Evolutionary conservation across 768 basidiomycete genomes (phyloP), one percentile per base, ranked within the genome.

Genomic region (Boletus rex-veris): DNA sequence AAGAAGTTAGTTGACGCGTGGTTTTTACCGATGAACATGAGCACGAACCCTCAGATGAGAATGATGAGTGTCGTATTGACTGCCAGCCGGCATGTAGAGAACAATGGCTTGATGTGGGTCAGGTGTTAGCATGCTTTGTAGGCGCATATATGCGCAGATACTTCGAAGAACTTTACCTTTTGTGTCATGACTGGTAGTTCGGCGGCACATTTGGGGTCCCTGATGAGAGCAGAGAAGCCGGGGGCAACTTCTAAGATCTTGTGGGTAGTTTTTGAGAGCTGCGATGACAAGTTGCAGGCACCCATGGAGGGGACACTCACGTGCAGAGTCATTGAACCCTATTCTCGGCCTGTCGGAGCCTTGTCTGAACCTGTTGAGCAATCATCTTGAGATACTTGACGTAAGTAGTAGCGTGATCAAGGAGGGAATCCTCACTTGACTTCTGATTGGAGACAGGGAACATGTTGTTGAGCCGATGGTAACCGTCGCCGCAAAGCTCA

Each of bases 401-500:
- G 73, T 94, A 90, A 48, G 83, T 85, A 58, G 89, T 90, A 40
- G 92, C 89, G 65, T 92, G 84, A 65, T 95, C 93, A 62, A 96
- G 81, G 52, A 95, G 76, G 58, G 86, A 90, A 50, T 92, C 89
- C 75, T 96, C 95, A 80, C 88, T 91, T 10, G 90, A 85, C 79
- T 93, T 91, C 80, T 94, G 91, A 76, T 91, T 93, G 44, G 87
- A 89, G 55, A 86, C 78, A 28, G 93, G 93, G 62, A 96, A 84
- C 51, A 85, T 86, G 64, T 92, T 88, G 81, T 92, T 92, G 75
- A 96, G 85, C 54, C 87, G 82, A 63, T 85, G 83, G 74, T 95
- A 96, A 55, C 91, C 92, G 52, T 95, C 92, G 52, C 93, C 92
- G 52, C 93, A 79, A 68, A 95, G 88, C 74, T 95, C 93, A 64